Percentiles rank a stretch among this genome's conserved stretches.
These are phyloP conservation scores for Gnetum montanum DNA, from an alignment of 75 land plant genomes.

Conservation along the genomic window DNA sequence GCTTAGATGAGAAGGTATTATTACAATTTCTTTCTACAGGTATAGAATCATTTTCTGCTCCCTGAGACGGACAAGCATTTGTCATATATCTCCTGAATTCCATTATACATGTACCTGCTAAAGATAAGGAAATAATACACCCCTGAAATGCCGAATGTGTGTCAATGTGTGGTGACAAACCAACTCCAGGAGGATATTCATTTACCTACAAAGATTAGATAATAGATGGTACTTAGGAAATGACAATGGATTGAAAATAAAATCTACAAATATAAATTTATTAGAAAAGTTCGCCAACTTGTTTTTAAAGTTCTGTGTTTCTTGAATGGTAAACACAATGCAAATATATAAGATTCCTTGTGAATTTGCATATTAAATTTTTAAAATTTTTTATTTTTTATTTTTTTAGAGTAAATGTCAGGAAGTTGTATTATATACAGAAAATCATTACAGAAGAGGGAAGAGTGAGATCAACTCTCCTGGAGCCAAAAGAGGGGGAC, in stretches of 20 bases:
- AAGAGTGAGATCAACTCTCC: too few species aligned
- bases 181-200: conserved; percentile 96
- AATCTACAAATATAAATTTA: too few species aligned
- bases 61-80: conserved; percentile 19
- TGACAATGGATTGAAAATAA: not conserved
- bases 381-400: too few species aligned
- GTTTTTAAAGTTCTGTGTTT: too few species aligned
- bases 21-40: not conserved
- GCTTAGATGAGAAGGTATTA: not conserved
- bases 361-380: too few species aligned
- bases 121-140: conserved; percentile 77
- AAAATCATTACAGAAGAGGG: too few species aligned
- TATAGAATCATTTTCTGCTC: conserved; percentile 4
- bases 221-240: not conserved
- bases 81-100: conserved; percentile 76
- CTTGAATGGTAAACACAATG: too few species aligned
- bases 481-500: too few species aligned
- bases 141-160: conserved; percentile 98
- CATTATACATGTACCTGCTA: conserved; percentile 93
- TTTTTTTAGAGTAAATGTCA: too few species aligned
- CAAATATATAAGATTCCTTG: too few species aligned
- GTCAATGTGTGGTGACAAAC: conserved; percentile 96
- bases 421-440: too few species aligned
- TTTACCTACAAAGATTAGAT: conserved; percentile 50
- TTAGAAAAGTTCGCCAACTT: too few species aligned